Conservation (phyloP, 2,329 filamentous ascomycete genomes). For the Colletotrichum tofieldiae region DNA sequence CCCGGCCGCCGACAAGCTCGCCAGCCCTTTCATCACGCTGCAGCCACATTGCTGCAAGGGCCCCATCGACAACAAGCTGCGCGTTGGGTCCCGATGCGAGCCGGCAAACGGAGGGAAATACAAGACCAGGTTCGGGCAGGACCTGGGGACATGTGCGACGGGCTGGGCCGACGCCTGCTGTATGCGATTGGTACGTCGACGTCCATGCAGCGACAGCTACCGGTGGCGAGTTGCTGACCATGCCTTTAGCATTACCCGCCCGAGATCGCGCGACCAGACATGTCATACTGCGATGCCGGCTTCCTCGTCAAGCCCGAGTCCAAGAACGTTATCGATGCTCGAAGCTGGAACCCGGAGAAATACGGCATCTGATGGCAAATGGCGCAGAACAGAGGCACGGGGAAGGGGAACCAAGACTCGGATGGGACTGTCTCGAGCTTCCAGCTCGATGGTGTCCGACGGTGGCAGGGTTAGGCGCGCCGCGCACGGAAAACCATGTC, state of each 20-base stretch:
- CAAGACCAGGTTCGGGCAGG: constrained; percentile 42
- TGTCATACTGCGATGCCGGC: constrained; percentile 39
- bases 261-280: constrained; percentile 30
- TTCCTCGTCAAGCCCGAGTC: constrained; percentile 39
- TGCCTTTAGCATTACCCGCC: constrained; percentile 38
- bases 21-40: constrained; percentile 35
- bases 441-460: not conserved
- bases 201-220: not conserved
- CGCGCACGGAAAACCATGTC: not conserved
- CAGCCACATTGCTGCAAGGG: constrained; percentile 41
- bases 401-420: not conserved
- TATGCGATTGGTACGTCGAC: constrained; percentile 38
- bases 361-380: constrained; percentile 20
- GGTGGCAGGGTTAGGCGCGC: not conserved
- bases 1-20: constrained; percentile 26
- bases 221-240: constrained; percentile 1
- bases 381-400: not conserved
- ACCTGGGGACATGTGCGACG: constrained; percentile 38
- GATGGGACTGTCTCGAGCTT: not conserved
- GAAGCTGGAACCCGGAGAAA: constrained; percentile 17
- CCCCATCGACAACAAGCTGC: constrained; percentile 33
- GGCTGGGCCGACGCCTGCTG: constrained; percentile 41
- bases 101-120: constrained; percentile 32
- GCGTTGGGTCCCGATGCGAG: constrained; percentile 32
- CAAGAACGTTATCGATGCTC: constrained; percentile 26